Percentiles rank a stretch among this genome's conserved stretches.
Conservation (phyloP, 805 yeast genomes). For the Saturnispora bothae region DNA sequence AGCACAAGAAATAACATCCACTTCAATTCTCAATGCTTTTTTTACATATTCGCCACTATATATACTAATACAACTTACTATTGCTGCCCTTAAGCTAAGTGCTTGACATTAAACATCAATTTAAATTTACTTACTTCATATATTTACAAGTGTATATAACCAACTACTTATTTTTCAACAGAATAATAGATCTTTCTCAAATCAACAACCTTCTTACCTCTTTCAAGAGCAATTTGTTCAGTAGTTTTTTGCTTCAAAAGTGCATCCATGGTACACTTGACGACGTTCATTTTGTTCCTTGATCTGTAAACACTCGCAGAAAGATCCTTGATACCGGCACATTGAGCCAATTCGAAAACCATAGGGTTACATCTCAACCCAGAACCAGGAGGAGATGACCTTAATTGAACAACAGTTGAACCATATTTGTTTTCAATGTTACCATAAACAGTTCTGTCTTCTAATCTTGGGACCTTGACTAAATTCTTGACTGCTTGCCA, state of each 20-base stretch:
- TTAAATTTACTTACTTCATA: neutral
- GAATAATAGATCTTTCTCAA: constrained; percentile 78
- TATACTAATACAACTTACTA: too few species aligned
- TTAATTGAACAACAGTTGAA: constrained; percentile 71
- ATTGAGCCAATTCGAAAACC: constrained; percentile 81
- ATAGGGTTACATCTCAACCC: constrained; percentile 88
- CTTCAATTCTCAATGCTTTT: too few species aligned
- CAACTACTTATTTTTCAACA: constrained; percentile 13
- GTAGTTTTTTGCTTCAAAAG: constrained; percentile 65
- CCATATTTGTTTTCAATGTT: constrained; percentile 75
- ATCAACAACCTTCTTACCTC: constrained; percentile 94
- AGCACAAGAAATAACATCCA: constrained; percentile 36
- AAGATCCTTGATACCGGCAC: constrained; percentile 89
- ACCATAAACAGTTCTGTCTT: constrained; percentile 83
- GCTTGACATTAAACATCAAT: too few species aligned
- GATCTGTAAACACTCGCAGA: constrained; percentile 87
- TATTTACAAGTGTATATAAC: neutral
- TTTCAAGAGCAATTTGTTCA: constrained; percentile 78
- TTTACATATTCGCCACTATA: too few species aligned
- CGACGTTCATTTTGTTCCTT: constrained; percentile 90
- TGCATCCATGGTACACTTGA: constrained; percentile 82
- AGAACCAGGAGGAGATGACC: constrained; percentile 86
- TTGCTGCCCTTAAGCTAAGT: too few species aligned
- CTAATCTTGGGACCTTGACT: constrained; percentile 73
- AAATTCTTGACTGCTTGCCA: constrained; percentile 90